Evolutionary conservation across 768 basidiomycete species (phyloP).

Genomic region (Pholiota molesta): DNA sequence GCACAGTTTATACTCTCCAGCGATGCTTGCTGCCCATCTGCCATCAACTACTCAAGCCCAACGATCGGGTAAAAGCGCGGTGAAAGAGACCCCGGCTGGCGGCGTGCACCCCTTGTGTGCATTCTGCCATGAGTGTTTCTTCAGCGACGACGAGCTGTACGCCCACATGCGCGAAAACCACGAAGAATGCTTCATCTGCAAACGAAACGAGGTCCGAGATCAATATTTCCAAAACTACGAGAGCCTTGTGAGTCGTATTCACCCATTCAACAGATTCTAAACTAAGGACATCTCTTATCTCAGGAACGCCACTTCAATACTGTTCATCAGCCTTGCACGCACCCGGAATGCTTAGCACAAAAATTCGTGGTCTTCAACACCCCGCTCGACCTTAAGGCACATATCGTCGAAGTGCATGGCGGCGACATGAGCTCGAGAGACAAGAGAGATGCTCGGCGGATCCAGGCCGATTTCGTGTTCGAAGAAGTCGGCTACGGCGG

Average conservation of each 20-base stretch:
- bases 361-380: constrained; percentile 96
- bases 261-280: not conserved
- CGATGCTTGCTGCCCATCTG: constrained; percentile 66
- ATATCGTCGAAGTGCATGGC: constrained; percentile 85
- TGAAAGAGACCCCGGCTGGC: constrained; percentile 65
- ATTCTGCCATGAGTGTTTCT: constrained; percentile 94
- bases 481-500: constrained; percentile 42
- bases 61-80: constrained; percentile 38
- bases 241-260: constrained; percentile 55
- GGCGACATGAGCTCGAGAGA: constrained; percentile 72
- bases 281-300: constrained; percentile 1
- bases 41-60: constrained; percentile 59
- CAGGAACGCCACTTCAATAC: constrained; percentile 78
- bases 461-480: constrained; percentile 76
- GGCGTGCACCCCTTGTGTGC: constrained; percentile 79
- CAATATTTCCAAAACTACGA: constrained; percentile 86
- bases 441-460: constrained; percentile 65
- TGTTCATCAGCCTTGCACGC: constrained; percentile 78
- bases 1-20: constrained; percentile 79
- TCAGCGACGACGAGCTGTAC: constrained; percentile 91
- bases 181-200: constrained; percentile 97
- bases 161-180: constrained; percentile 91
- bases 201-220: constrained; percentile 74
- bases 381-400: constrained; percentile 86
- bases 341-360: constrained; percentile 72